These are phyloP conservation scores for Rutstroemia sp. DNA, from an alignment of 2,329 filamentous ascomycete genomes.

Conservation along the genomic window DNA sequence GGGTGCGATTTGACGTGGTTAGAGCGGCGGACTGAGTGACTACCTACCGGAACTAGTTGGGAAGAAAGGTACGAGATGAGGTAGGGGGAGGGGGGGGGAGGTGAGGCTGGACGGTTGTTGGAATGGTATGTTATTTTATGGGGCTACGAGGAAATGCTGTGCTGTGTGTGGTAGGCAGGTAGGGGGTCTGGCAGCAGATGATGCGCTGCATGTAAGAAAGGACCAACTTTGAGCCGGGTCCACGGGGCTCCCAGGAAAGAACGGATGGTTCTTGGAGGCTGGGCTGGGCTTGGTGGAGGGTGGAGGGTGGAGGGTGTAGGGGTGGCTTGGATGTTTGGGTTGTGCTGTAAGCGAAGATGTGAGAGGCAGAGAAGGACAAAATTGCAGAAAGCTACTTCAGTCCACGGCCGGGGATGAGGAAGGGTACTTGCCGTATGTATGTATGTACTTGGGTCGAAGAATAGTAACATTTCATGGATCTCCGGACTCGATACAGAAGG, in stretches of 20 bases:
- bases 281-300: not conserved
- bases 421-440: not conserved
- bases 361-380: not conserved
- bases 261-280: not conserved
- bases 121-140: not conserved
- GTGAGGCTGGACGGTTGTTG: no score
- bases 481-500: not conserved
- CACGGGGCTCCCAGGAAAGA: not conserved
- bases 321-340: not conserved
- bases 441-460: not conserved
- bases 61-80: no score
- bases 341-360: not conserved
- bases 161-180: no score
- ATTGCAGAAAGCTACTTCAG: not conserved
- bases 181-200: not conserved
- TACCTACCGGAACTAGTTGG: no score
- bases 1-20: not conserved
- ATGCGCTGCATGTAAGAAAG: constrained; percentile 5
- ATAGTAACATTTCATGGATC: not conserved
- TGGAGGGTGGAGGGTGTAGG: not conserved
- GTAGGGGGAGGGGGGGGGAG: no score
- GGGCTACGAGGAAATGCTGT: no score
- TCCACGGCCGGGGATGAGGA: not conserved
- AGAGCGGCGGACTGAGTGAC: not conserved
- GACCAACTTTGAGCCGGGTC: constrained; percentile 6